A percentile compares a stretch with the other conserved stretches of the same genome.
phyloP scores from a whole-genome alignment of 108 stramenopile genomes.

The Discostella pseudostelligera region DNA sequence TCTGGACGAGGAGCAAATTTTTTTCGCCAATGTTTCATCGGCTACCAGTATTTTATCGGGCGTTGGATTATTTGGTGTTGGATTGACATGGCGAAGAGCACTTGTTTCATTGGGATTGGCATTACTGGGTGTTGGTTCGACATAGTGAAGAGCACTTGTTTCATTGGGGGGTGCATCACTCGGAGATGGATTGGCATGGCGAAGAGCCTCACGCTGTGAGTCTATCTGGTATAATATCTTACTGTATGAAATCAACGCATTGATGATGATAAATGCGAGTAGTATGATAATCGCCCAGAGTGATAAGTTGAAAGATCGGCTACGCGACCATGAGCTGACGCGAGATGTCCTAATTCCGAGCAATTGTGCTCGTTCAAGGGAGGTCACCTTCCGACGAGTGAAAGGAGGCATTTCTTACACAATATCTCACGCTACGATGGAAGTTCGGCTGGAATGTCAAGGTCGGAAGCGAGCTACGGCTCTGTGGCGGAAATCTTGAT shows the following conservation, averaged over 20 bases:
- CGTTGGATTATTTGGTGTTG: too few species aligned
- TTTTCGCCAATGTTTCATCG: too few species aligned
- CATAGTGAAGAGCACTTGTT: too few species aligned
- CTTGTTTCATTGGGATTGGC: too few species aligned
- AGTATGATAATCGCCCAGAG: conserved; percentile 3
- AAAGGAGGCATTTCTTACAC: too few species aligned
- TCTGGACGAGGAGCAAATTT: conserved; percentile 6
- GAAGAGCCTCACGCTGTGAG: background rate
- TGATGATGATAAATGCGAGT: background rate
- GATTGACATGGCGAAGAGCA: too few species aligned
- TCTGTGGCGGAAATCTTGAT: too few species aligned
- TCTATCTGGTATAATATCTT: background rate
- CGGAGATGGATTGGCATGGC: background rate
- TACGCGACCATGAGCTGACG: conserved; percentile 1
- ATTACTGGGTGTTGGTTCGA: too few species aligned
- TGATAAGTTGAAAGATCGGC: background rate
- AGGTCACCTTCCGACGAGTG: background rate
- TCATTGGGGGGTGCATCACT: background rate
- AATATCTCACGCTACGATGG: too few species aligned
- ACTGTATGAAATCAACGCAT: background rate
- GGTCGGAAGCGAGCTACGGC: too few species aligned
- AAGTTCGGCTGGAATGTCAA: too few species aligned
- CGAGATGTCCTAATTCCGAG: conserved; percentile 2
- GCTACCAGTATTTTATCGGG: too few species aligned
- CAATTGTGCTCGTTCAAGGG: background rate